Conservation (phyloP, 2,329 filamentous ascomycete species). For the Magnaporthiopsis incrustans region DNA sequence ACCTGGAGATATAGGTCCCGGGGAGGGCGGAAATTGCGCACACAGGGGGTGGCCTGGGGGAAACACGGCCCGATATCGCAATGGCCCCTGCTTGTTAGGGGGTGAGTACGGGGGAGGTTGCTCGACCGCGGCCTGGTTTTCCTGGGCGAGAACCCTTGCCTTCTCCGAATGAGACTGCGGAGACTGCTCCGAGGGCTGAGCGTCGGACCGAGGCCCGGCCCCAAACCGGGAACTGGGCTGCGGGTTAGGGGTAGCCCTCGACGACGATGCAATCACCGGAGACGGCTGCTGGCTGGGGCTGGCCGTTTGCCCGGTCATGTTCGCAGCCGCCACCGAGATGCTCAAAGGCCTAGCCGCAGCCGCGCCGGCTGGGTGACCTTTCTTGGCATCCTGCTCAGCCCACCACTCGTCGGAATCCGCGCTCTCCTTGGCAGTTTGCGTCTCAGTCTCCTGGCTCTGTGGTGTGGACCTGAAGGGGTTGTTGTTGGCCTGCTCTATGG, state of each 20-base stretch:
- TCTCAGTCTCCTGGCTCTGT: not conserved
- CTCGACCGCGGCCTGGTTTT: constrained; percentile 27
- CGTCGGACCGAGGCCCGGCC: not conserved
- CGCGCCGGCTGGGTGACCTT: not conserved
- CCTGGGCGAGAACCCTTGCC: constrained; percentile 28
- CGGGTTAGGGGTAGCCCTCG: constrained; percentile 15
- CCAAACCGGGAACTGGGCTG: constrained; percentile 8
- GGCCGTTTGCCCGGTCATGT: constrained; percentile 7
- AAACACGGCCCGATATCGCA: constrained; percentile 50
- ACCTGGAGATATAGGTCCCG: constrained; percentile 54
- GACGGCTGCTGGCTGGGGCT: constrained; percentile 13
- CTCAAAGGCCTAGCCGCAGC: not conserved
- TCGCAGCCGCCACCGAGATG: not conserved
- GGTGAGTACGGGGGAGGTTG: constrained; percentile 48
- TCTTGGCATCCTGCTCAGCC: constrained; percentile 22
- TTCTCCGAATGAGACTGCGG: constrained; percentile 27
- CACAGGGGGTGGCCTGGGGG: constrained; percentile 43
- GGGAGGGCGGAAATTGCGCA: constrained; percentile 45
- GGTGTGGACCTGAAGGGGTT: constrained; percentile 29
- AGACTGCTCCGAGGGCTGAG: constrained; percentile 1
- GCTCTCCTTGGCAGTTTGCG: constrained; percentile 13
- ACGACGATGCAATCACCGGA: constrained; percentile 18
- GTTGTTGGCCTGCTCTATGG: constrained; percentile 2
- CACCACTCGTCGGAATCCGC: constrained; percentile 27
- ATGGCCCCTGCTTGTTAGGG: constrained; percentile 26